Evolutionary conservation across 2,329 filamentous ascomycete genomes (phyloP).

Genomic region (Septoria linicola): DNA sequence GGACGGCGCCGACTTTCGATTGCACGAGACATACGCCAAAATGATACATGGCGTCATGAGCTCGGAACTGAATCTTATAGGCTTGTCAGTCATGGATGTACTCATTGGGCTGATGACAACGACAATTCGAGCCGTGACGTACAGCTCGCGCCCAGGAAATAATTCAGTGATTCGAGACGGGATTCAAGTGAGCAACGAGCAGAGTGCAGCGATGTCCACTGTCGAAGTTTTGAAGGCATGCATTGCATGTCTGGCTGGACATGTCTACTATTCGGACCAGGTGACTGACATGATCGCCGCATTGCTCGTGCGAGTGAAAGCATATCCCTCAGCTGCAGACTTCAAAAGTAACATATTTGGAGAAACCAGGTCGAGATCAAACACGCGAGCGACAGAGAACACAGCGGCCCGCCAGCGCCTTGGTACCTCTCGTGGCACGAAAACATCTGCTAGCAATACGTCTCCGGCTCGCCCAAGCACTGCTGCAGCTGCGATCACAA

Average conservation of each 20-base stretch:
- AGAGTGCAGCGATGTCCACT: slow-evolving; percentile 16
- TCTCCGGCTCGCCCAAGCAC: slow-evolving; percentile 9
- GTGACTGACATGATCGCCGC: slow-evolving; percentile 90
- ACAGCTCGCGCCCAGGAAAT: slow-evolving; percentile 11
- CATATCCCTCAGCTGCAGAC: slow-evolving; percentile 40
- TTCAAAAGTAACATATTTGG: slow-evolving; percentile 32
- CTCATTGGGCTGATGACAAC: slow-evolving; percentile 74
- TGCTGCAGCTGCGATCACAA: slow-evolving; percentile 1
- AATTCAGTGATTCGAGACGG: slow-evolving; percentile 2
- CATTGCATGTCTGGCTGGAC: slow-evolving; percentile 87
- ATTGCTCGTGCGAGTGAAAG: slow-evolving; percentile 75
- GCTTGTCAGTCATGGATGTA: slow-evolving; percentile 93
- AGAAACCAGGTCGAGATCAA: slow-evolving; percentile 15
- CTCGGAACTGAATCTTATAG: slow-evolving; percentile 90
- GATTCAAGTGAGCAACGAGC: slow-evolving; percentile 9
- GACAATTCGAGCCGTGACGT: slow-evolving; percentile 57
- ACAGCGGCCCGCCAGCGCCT: slow-evolving; percentile 30
- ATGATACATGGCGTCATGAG: slow-evolving; percentile 80
- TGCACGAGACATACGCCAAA: slow-evolving; percentile 72
- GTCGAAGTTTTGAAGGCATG: slow-evolving; percentile 65
- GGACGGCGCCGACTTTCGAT: slow-evolving; percentile 61
- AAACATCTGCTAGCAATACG: slow-evolving; percentile 11
- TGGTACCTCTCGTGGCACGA: slow-evolving; percentile 10
- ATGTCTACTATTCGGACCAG: slow-evolving; percentile 96
- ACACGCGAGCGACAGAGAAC: slow-evolving; percentile 16